Base-by-base conservation (phyloP, 768 basidiomycete species). In the Rhodotorula kratochvilovae region DNA sequence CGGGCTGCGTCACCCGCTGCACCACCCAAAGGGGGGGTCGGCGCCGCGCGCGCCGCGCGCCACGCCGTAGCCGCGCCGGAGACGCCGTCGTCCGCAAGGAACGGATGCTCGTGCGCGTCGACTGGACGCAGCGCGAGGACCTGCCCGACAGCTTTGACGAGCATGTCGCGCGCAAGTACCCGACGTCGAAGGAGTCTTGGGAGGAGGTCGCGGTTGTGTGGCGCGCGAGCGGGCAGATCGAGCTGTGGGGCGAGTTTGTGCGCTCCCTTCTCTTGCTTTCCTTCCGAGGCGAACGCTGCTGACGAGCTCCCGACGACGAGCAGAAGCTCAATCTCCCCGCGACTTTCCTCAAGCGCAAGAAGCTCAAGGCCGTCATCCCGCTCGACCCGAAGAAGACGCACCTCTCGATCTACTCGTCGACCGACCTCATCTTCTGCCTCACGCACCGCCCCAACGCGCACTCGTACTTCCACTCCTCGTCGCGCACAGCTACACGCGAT, bases 181-280 rank as follows among this genome's bases (percentile, higher is more conserved):
- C 85, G 27, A 68, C 73, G 48, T 29, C 58, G 27, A 55, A 43
- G 3, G 67, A 89, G 76, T 85, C 86, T 36, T 89, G 89, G 85
- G 85, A 85, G 42, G 94, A 97, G 78, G 92, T 88, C 76, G 82
- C 94, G 69, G 92, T 95, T 1, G 87, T 87, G 17, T 96, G 92
- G 89, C 85, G 90, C 88, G 85, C 90, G 68, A 60, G 59, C 2
- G 85, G 87, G 71, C 82, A 84, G 60, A 80, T 97, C 51, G 92
- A 97, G 79, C 81, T 97, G 29, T 96, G 95, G 78, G 85, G 87
- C 63, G 89, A 93, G 76, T 87, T 90, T 83, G 73, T 92, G 75
- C 68, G 27, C 23, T 35, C 21, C 25, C 1, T 13, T n/a, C 31
- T 36, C 5, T 12, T 55, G 39, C 55, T 29, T 53, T 21, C 39